Evolutionary conservation across 306 rosid genomes (phyloP).

Genomic region (Aeschynomene evenia): DNA sequence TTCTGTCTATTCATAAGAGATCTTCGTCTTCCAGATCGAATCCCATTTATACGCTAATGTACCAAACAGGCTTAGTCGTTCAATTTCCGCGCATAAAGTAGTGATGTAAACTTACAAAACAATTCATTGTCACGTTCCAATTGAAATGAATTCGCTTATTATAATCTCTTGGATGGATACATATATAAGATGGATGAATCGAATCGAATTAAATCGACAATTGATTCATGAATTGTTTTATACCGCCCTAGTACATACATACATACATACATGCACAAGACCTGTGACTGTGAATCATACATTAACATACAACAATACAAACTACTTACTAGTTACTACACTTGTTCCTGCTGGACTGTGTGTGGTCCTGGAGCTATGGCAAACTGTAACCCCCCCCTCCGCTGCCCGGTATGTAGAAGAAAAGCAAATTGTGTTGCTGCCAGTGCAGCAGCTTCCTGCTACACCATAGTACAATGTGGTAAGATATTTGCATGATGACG

Average conservation of each 20-base stretch:
- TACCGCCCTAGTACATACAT: constrained; percentile 31
- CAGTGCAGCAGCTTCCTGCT: constrained; percentile 94
- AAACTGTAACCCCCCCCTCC: constrained; percentile 79
- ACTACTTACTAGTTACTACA: constrained; percentile 40
- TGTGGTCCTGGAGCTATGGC: constrained; percentile 76
- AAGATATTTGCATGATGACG: too few relatives aligned
- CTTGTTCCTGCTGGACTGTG: constrained; percentile 57
- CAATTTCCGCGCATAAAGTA: background rate
- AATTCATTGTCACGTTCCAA: constrained; percentile 5
- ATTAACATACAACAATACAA: background rate
- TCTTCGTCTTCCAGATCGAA: too few relatives aligned
- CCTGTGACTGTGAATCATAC: constrained; percentile 13
- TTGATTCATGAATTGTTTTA: constrained; percentile 18
- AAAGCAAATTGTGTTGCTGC: constrained; percentile 99
- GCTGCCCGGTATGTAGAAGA: constrained; percentile 87
- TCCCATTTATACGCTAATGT: background rate
- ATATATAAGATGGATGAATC: constrained; percentile 27
- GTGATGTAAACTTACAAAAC: background rate
- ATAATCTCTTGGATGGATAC: constrained; percentile 19
- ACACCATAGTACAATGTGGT: constrained; percentile 30
- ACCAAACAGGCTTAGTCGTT: background rate
- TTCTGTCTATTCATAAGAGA: too few relatives aligned
- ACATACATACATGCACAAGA: constrained; percentile 13
- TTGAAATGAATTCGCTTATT: constrained; percentile 28
- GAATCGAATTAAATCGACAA: constrained; percentile 2